A percentile compares a stretch with the other conserved stretches of the same genome.
Conservation (phyloP, 192 early-diverging fungal species). For the Gryganskiella cystojenkinii region DNA sequence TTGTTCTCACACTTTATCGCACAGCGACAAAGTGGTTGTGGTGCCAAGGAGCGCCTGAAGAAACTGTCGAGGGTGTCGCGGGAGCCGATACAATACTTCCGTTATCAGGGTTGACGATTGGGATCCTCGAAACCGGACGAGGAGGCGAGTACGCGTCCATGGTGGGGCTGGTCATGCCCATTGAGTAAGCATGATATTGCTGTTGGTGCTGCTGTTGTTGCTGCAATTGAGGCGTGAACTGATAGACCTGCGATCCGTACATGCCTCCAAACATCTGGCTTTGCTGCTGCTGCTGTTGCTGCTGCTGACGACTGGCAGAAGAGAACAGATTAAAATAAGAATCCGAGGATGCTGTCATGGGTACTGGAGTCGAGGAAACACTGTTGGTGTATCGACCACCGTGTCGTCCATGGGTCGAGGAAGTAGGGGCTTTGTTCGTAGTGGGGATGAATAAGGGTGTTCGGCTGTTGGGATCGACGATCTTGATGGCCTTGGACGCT, state of each 20-base stretch:
- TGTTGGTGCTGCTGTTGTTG: slow-evolving; percentile 29
- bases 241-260: slow-evolving; percentile 39
- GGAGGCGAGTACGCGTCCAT: slow-evolving; percentile 48
- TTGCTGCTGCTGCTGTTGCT: slow-evolving; percentile 26
- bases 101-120: slow-evolving; percentile 50
- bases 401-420: background rate
- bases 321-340: slow-evolving; percentile 42
- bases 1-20: slow-evolving; percentile 30
- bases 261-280: slow-evolving; percentile 36
- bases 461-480: slow-evolving; percentile 61
- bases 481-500: slow-evolving; percentile 58
- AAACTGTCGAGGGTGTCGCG: slow-evolving; percentile 15
- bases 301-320: slow-evolving; percentile 20
- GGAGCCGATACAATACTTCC: slow-evolving; percentile 42
- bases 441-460: slow-evolving; percentile 56
- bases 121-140: slow-evolving; percentile 36
- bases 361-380: slow-evolving; percentile 35
- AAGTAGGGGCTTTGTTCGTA: slow-evolving; percentile 8
- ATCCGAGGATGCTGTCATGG: slow-evolving; percentile 31
- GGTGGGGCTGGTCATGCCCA: slow-evolving; percentile 43
- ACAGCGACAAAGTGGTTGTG: slow-evolving; percentile 55
- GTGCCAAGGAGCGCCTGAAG: slow-evolving; percentile 27
- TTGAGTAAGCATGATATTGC: slow-evolving; percentile 26
- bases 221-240: slow-evolving; percentile 11
- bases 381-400: slow-evolving; percentile 41